phyloP scores from a whole-genome alignment of 202 grass and related monocot species.

The Schoenoplectus triqueter region DNA sequence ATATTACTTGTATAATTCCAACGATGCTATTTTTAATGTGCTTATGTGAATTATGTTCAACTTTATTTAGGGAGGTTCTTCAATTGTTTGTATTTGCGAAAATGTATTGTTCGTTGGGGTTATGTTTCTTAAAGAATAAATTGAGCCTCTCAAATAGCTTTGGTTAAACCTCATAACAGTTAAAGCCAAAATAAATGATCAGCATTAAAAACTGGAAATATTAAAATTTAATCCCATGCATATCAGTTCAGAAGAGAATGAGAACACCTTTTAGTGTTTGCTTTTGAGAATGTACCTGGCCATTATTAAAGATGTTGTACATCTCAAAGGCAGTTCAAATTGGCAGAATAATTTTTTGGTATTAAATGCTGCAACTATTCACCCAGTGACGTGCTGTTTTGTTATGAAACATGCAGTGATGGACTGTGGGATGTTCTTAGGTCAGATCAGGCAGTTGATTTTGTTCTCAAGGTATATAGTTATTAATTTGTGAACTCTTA shows the following conservation, averaged over 20 bases:
- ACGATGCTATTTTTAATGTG: conserved; percentile 23
- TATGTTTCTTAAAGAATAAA: conserved; percentile 2
- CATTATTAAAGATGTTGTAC: not conserved
- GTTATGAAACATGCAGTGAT: conserved; percentile 52
- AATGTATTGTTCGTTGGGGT: not conserved
- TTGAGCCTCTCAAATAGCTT: not conserved
- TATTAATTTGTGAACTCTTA: not conserved
- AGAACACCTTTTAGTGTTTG: not conserved
- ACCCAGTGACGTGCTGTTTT: conserved; percentile 15
- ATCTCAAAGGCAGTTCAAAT: not conserved
- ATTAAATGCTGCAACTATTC: not conserved
- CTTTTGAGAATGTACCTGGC: not conserved
- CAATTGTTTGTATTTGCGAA: not conserved
- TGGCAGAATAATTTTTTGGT: not conserved
- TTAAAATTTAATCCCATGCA: not conserved
- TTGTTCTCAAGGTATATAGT: conserved; percentile 60
- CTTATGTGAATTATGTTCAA: not conserved
- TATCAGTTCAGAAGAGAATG: not conserved
- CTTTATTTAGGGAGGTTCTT: not conserved
- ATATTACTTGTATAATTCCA: not conserved
- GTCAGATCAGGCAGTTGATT: conserved; percentile 59
- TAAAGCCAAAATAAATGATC: not conserved
- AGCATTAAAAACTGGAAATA: not conserved
- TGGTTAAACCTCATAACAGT: not conserved
- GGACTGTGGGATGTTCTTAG: conserved; percentile 89